Conservation (phyloP, 2,329 filamentous ascomycete species). For the Scolecobasidium constrictum region DNA sequence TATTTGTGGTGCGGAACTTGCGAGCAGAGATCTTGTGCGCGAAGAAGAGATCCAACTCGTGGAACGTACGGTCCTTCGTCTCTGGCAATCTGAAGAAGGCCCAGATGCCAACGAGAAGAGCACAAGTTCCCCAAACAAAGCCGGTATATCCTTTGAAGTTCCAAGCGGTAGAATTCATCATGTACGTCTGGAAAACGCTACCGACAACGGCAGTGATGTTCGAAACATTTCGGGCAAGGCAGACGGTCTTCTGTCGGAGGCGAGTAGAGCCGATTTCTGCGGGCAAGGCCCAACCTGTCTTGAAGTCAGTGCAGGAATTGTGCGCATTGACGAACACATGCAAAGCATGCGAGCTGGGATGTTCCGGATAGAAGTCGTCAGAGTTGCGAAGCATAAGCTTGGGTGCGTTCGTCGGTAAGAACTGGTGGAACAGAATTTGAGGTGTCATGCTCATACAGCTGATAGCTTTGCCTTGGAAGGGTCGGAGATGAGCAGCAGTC, state of each 20-base stretch:
- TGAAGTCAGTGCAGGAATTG: constrained; percentile 69
- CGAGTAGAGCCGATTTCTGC: constrained; percentile 73
- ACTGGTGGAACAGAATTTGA: constrained; percentile 73
- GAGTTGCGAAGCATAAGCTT: constrained; percentile 75
- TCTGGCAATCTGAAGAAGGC: constrained; percentile 75
- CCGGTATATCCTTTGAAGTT: constrained; percentile 79
- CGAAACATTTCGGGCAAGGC: constrained; percentile 65
- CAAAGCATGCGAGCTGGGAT: constrained; percentile 76
- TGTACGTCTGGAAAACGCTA: constrained; percentile 76
- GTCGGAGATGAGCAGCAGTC: constrained; percentile 63
- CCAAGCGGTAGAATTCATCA: constrained; percentile 82
- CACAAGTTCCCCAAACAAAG: constrained; percentile 79
- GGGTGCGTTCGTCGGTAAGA: constrained; percentile 66
- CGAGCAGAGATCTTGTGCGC: constrained; percentile 60
- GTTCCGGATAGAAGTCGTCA: constrained; percentile 82
- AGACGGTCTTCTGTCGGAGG: constrained; percentile 83
- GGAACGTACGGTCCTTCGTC: constrained; percentile 68
- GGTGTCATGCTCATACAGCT: constrained; percentile 93
- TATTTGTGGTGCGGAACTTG: constrained; percentile 52
- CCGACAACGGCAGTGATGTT: constrained; percentile 76
- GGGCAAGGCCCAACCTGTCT: constrained; percentile 83
- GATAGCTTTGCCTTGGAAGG: constrained; percentile 69
- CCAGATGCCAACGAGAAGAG: constrained; percentile 71
- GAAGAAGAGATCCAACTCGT: constrained; percentile 77
- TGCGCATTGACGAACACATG: constrained; percentile 93